Conservation (phyloP, 2,329 filamentous ascomycete species). For the Sporothrix protearum region DNA sequence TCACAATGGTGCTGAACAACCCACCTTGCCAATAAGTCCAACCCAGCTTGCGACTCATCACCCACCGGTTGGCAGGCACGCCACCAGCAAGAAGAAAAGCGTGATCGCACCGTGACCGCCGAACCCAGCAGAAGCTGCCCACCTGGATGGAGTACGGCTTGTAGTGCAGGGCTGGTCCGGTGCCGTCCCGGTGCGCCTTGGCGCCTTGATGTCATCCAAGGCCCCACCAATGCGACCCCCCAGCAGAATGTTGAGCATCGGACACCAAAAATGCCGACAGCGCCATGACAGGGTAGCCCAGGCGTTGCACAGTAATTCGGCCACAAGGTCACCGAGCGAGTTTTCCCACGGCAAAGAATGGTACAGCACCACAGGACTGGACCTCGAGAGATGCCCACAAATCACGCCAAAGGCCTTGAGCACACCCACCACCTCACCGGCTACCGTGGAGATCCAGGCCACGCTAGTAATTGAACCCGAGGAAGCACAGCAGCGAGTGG, state of each 20-base stretch:
- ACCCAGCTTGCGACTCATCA: conserved; percentile 78
- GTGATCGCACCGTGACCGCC: conserved; percentile 74
- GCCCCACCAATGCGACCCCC: conserved; percentile 89
- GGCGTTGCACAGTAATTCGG: conserved; percentile 89
- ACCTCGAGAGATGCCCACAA: conserved; percentile 86
- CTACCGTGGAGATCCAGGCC: conserved; percentile 94
- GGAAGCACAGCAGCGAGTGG: conserved; percentile 75
- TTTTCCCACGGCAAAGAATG: conserved; percentile 97
- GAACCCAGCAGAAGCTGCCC: conserved; percentile 82
- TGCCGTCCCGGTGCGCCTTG: conserved; percentile 62
- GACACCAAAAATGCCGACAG: conserved; percentile 90
- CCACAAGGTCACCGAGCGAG: conserved; percentile 87
- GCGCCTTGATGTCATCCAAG: conserved; percentile 78
- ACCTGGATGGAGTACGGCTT: conserved; percentile 80
- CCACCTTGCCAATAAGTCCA: conserved; percentile 75
- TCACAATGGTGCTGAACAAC: conserved; percentile 72
- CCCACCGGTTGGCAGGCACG: conserved; percentile 85
- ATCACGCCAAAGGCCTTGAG: conserved; percentile 92
- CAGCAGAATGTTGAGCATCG: conserved; percentile 94
- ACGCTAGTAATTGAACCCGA: conserved; percentile 88
- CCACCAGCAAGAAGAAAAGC: conserved; percentile 70
- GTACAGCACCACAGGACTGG: conserved; percentile 89
- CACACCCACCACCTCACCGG: conserved; percentile 90
- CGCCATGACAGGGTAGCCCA: conserved; percentile 97
- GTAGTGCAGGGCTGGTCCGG: conserved; percentile 61